phyloP scores from a whole-genome alignment of 169 alveolate genomes.

The Prorocentrum cordatum region DNA sequence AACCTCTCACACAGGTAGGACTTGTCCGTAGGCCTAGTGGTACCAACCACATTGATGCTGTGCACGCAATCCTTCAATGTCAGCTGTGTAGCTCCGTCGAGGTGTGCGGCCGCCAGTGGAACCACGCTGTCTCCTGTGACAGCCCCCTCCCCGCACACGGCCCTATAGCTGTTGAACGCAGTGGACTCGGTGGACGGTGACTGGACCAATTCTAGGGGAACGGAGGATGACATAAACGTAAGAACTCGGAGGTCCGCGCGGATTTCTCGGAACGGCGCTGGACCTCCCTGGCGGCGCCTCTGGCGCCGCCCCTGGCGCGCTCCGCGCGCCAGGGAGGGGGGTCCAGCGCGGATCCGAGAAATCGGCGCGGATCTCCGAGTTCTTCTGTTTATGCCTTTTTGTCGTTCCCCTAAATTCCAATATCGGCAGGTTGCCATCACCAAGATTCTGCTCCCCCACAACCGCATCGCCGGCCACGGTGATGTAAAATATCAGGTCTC shows the following conservation, averaged over 20 bases:
- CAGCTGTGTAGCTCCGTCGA: constrained; percentile 27
- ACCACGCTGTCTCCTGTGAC: constrained; percentile 29
- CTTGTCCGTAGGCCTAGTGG: constrained; percentile 35
- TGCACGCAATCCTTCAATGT: constrained; percentile 37
- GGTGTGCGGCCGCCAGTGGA: constrained; percentile 34
- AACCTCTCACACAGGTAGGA: constrained; percentile 27
- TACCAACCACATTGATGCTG: constrained; percentile 57
- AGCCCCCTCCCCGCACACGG: constrained; percentile 26
- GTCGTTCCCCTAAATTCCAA: too few relatives aligned
- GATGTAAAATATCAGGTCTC: constrained; percentile 18
- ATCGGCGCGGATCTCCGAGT: too few relatives aligned
- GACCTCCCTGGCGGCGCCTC: too few relatives aligned
- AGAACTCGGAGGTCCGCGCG: too few relatives aligned
- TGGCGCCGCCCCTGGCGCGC: too few relatives aligned
- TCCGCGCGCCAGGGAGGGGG: too few relatives aligned
- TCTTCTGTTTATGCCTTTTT: too few relatives aligned
- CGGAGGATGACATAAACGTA: too few relatives aligned
- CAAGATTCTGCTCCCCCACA: constrained; percentile 24
- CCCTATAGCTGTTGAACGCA: constrained; percentile 54
- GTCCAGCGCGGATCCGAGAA: too few relatives aligned
- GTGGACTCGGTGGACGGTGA: constrained; percentile 62
- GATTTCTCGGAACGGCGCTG: too few relatives aligned
- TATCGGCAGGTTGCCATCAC: constrained; percentile 44
- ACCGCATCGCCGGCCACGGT: constrained; percentile 60
- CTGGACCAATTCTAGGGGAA: too few relatives aligned